Evolutionary conservation across 2,329 filamentous ascomycete species (phyloP).

Genomic region (Pestalotiopsis sp.): DNA sequence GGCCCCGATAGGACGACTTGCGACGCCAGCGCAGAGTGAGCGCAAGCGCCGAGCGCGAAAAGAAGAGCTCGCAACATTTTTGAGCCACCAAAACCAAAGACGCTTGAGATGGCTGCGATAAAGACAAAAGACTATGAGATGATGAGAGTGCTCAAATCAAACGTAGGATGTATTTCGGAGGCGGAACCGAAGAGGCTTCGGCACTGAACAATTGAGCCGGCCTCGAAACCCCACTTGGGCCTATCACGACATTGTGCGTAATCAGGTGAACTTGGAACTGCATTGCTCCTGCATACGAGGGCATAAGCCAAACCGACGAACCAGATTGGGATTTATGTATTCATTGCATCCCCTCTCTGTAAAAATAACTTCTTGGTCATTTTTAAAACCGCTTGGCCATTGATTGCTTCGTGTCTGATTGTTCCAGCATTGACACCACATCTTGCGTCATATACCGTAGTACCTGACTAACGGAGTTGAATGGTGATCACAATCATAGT

Average conservation of each 20-base stretch:
- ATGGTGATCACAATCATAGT: no score
- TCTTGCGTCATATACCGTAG: no score
- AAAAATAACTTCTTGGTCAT: no score
- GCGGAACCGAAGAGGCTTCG: background rate
- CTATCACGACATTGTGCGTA: slow-evolving; percentile 8
- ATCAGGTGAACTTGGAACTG: background rate
- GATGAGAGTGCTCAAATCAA: background rate
- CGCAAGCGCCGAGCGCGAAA: background rate
- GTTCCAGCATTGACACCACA: no score
- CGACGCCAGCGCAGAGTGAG: background rate
- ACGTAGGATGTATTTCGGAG: background rate
- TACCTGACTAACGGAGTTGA: no score
- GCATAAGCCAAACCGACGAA: no score
- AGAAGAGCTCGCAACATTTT: background rate
- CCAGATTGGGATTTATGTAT: no score
- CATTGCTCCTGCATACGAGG: background rate
- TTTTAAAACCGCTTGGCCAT: no score
- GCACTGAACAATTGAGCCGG: background rate
- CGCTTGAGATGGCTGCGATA: background rate
- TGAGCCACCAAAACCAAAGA: no score
- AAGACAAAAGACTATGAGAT: background rate
- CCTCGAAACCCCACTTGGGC: background rate
- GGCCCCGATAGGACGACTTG: background rate
- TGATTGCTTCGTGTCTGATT: no score
- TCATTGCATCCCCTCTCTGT: no score